Evolutionary conservation across 768 basidiomycete species (phyloP).

Genomic region (Tricholomella constricta): DNA sequence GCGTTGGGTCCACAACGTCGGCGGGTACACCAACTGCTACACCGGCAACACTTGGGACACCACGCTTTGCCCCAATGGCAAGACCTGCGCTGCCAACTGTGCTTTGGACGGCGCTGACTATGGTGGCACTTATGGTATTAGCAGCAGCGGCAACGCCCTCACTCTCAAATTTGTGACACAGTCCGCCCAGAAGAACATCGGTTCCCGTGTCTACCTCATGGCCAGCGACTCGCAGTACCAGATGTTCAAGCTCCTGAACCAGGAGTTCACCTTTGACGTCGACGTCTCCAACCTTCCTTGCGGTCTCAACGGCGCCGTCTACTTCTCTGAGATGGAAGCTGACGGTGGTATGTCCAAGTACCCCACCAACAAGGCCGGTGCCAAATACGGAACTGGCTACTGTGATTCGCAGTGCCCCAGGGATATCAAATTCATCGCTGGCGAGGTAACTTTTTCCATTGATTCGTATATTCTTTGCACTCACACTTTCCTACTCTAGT

Average conservation of each 20-base stretch:
- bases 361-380: constrained; percentile 55
- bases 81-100: constrained; percentile 46
- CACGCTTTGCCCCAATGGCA: constrained; percentile 46
- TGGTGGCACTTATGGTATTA: constrained; percentile 51
- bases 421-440: constrained; percentile 65
- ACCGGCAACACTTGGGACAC: constrained; percentile 55
- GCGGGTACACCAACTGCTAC: constrained; percentile 46
- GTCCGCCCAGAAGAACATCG: constrained; percentile 37
- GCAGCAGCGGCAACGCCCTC: constrained; percentile 43
- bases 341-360: constrained; percentile 52
- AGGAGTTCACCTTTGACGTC: too few relatives aligned
- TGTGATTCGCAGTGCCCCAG: constrained; percentile 65
- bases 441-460: constrained; percentile 37
- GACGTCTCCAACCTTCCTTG: too few relatives aligned
- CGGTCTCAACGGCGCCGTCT: constrained; percentile 63
- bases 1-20: too few relatives aligned
- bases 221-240: neutral
- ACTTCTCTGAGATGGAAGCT: constrained; percentile 60
- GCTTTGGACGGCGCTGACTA: constrained; percentile 48
- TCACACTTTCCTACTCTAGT: constrained; percentile 28
- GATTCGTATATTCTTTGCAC: neutral
- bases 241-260: too few relatives aligned
- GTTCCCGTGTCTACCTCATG: constrained; percentile 19
- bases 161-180: constrained; percentile 51
- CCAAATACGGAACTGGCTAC: too few relatives aligned